Conservation (phyloP, 169 alveolate genomes). For the Plasmodium gonderi region DNA sequence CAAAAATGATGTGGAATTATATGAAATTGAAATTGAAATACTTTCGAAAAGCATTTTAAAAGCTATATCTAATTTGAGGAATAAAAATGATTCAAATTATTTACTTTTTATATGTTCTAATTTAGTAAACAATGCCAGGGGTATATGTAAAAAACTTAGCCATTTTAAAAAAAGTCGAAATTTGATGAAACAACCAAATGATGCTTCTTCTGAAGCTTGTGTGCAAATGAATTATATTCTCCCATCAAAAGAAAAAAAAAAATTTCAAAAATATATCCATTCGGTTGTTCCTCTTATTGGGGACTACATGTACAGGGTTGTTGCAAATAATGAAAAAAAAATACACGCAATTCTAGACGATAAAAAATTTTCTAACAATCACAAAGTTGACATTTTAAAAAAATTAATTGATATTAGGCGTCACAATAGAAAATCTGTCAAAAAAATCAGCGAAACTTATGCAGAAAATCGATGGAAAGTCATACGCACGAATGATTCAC, state of each 20-base stretch:
- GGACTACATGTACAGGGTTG: constrained; percentile 69
- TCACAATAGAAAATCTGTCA: constrained; percentile 36
- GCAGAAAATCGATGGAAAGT: constrained; percentile 66
- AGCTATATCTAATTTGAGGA: constrained; percentile 65
- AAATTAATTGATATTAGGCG: constrained; percentile 38
- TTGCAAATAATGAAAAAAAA: constrained; percentile 52
- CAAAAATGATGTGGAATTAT: constrained; percentile 24
- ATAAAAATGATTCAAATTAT: constrained; percentile 73
- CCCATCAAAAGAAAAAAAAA: constrained; percentile 19
- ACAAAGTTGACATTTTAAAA: constrained; percentile 31
- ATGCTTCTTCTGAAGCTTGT: not conserved
- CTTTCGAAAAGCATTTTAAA: constrained; percentile 57
- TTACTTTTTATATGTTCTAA: constrained; percentile 68
- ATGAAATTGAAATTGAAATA: constrained; percentile 72
- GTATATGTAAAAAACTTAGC: constrained; percentile 43
- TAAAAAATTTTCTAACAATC: not conserved
- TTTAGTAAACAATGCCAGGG: constrained; percentile 52
- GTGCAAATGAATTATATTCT: not conserved
- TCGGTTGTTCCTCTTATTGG: constrained; percentile 49
- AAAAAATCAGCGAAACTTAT: constrained; percentile 3
- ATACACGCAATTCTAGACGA: not conserved
- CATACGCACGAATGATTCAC: not conserved
- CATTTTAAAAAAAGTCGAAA: constrained; percentile 10
- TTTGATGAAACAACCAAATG: not conserved
- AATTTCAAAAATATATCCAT: constrained; percentile 45